Conservation (phyloP, 2,329 filamentous ascomycete species). For the Colletotrichum tropicicola region DNA sequence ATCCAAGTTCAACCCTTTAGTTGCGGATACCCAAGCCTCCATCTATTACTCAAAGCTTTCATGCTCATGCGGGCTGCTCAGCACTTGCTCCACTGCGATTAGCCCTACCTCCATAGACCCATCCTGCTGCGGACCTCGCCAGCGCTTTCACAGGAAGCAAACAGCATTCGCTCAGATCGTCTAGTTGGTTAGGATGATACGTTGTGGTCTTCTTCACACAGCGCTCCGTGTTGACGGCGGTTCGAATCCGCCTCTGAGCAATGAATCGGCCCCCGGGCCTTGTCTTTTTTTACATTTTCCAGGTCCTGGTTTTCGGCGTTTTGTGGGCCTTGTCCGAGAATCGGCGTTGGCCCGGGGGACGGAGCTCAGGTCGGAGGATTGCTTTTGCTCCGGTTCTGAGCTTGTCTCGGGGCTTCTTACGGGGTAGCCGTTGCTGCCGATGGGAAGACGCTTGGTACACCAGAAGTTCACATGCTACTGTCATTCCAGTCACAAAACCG, state of each 20-base stretch:
- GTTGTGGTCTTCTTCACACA: slow-evolving; percentile 25
- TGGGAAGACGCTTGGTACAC: too few species aligned
- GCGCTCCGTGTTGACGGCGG: slow-evolving; percentile 28
- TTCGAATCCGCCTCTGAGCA: slow-evolving; percentile 29
- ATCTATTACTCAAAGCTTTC: too few species aligned
- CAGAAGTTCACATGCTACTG: too few species aligned
- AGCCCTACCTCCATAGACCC: not conserved
- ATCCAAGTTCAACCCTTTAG: too few species aligned
- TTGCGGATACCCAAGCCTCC: too few species aligned
- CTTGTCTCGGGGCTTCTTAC: not conserved
- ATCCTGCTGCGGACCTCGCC: not conserved
- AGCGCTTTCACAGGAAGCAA: slow-evolving; percentile 6
- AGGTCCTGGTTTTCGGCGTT: not conserved
- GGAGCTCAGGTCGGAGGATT: not conserved
- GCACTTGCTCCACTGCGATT: too few species aligned
- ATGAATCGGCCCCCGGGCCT: not conserved
- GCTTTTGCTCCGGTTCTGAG: not conserved
- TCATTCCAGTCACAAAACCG: too few species aligned
- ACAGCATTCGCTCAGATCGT: slow-evolving; percentile 22
- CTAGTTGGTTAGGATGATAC: slow-evolving; percentile 30
- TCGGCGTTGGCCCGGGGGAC: not conserved
- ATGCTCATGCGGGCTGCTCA: too few species aligned
- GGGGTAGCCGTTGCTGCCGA: too few species aligned
- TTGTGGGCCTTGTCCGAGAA: not conserved
- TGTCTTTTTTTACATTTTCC: not conserved